Base-by-base conservation (phyloP, 352 stramenopile species). In the Pythium rishiriense region DNA sequence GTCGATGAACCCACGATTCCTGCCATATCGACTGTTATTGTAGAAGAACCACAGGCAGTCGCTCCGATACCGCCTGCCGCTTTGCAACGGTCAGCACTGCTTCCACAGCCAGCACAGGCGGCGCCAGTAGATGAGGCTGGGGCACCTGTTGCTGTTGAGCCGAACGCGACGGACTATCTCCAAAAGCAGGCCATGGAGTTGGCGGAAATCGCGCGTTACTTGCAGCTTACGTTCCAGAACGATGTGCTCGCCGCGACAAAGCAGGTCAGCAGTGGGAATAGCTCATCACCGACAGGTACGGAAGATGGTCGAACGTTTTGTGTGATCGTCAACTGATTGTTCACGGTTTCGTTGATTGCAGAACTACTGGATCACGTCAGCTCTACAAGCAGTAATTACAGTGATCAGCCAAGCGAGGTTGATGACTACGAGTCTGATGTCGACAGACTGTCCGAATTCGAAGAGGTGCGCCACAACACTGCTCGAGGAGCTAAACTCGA, bases 361-460 rank as follows among this genome's bases (percentile, higher is more conserved):
- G 68, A 70, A 65, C 50, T 65, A 25, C 21, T 74, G 53, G 68
- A 70, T 29, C 68, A 68, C 12, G 24, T 67, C 17, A 70, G 52
- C 33, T 49, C 55, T 11, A 69, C 62, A 2, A 61, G 57, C 31
- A 70, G 63, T 31, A 71, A 71, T 48, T 71, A 71, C 59, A 75
- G 63, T 33, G 68, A 63, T 21, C 64, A 62, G 26, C 62, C 26
- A 3, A 71, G 51, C n/a, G 59, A 66, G 42, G 37, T 49, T 9
- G 57, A 66, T 12, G 61, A 66, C 26, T 50, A 63, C 41, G 62
- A 71, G 4, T 64, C 29, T 2, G 68, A 74, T 33, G 52, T 41
- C 21, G 85, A 93, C 46, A 72, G 83, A 14, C 55, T 91, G 7
- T 91, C 81, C 0, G 81, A 87, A 51, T 93, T 91, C 52, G 79